Conservation (phyloP, 73 alveolate species). For the Tetrahymena borealis region DNA sequence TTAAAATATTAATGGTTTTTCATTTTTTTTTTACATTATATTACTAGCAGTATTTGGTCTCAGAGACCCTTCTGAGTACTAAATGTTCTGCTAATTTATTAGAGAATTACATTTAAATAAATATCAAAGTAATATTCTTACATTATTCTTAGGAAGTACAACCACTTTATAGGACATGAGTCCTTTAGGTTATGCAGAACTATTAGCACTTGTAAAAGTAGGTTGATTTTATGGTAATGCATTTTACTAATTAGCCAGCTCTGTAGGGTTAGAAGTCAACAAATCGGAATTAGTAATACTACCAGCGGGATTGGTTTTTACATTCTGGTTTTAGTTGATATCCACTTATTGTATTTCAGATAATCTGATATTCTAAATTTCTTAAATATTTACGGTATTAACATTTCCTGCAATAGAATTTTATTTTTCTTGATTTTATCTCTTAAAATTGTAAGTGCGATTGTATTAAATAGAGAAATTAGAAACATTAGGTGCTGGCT, state of each 20-base stretch:
- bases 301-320: no score
- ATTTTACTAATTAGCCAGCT: no score
- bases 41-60: conserved; percentile 1
- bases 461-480: background rate
- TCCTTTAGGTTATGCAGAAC: no score
- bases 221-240: no score
- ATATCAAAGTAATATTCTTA: background rate
- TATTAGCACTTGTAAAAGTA: no score
- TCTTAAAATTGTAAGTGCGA: background rate
- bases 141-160: background rate
- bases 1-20: background rate
- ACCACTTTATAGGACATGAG: background rate
- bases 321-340: no score
- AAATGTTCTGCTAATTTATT: background rate
- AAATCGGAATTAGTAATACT: no score
- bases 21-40: background rate
- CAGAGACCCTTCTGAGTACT: conserved; percentile 4
- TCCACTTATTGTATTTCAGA: no score
- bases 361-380: background rate
- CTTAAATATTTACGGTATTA: background rate
- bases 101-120: background rate
- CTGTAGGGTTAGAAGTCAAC: no score
- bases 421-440: background rate
- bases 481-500: background rate
- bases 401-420: background rate